A percentile compares a stretch with the other conserved stretches of the same genome.
phyloP scores from a whole-genome alignment of 495 filamentous ascomycete genomes.

The Penicillium robsamsonii region DNA sequence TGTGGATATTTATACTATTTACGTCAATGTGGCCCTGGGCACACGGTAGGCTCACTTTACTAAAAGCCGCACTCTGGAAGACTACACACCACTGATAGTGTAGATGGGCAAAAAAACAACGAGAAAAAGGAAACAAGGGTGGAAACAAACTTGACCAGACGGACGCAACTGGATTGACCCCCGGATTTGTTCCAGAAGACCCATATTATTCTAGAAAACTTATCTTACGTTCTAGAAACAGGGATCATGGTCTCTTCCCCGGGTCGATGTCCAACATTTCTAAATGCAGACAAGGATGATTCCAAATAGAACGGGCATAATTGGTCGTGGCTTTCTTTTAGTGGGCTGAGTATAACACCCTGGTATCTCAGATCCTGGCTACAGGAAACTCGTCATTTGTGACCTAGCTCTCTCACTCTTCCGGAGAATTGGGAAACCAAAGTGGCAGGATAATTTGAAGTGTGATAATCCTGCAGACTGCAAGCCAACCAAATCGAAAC shows the following conservation, averaged over 20 bases:
- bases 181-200: background rate
- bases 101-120: background rate
- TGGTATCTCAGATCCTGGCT: no score
- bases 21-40: background rate
- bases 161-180: background rate
- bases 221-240: background rate
- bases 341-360: background rate
- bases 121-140: background rate
- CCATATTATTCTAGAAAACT: background rate
- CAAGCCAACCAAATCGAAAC: background rate
- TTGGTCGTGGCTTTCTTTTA: background rate
- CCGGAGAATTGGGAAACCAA: background rate
- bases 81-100: background rate
- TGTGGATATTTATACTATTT: background rate
- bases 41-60: background rate
- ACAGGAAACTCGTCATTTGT: background rate
- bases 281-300: background rate
- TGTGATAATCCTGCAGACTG: background rate
- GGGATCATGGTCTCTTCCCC: background rate
- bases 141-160: background rate
- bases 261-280: background rate
- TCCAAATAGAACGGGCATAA: background rate
- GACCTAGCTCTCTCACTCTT: background rate
- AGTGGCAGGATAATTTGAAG: background rate
- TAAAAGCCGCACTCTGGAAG: background rate